Evolutionary conservation across 192 early-diverging fungal species (phyloP), one percentile per base, ranked within the genome.

Genomic region (Coemansia sp.): DNA sequence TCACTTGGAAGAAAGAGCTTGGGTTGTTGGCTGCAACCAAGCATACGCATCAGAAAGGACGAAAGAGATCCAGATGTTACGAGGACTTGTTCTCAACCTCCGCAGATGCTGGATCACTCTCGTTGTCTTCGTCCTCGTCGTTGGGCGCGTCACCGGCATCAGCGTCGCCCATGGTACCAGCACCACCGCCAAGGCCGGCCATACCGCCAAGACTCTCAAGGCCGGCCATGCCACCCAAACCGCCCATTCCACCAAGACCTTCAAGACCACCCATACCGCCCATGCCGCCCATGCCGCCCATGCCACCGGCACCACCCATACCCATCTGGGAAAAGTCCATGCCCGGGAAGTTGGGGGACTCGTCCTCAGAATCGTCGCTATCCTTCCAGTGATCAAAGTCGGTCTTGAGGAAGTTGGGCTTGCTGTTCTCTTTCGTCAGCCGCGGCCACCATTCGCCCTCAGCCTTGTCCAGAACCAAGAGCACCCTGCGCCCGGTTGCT

Each of bases 371-470:
- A n/a, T 98, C 94, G 73, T 96, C 93, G 70, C 94, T 93, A 73
- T 96, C 94, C 80, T 85, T 90, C 93, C 93, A 98, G 68, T 79
- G 88, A 49, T 85, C 66, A 73, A 98, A 98, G 71, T 98, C 95
- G 7, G 93, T 93, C 85, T 95, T 94, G 58, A 98, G 64, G 57
- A 85, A 98, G 73, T 86, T 84, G 56, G 79, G 72, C 78, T 89
- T 92, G 9, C 4, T 69, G 30, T 63, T 72, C 16, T 81, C 86
- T 83, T 93, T 88, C 58, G 84, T 85, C 70, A 98, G 82, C 57
- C 93, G 88, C 25, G 91, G 89, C 95, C 95, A 98, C 84, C 90
- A 95, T 28, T 60, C 56, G 59, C 83, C 79, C 58, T 89, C 84
- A 64, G 85, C 86, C 81, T 97, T 97, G 52, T 84, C 82, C 59